Conservation (phyloP, 495 filamentous ascomycete species). For the Lasiosphaeria miniovina region DNA sequence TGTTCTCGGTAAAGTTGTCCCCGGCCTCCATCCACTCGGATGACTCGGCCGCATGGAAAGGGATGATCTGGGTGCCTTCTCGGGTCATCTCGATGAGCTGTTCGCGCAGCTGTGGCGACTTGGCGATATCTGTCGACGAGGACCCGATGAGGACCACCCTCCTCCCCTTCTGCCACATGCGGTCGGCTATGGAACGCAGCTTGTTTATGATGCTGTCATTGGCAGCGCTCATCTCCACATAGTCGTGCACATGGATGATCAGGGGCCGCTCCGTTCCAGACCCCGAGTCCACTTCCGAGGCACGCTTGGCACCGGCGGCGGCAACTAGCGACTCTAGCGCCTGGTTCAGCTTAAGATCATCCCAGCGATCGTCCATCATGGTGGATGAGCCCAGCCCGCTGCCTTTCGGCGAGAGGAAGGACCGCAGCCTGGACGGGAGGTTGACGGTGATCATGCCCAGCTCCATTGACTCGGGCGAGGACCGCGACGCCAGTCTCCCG, state of each 20-base stretch:
- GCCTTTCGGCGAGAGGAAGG: slow-evolving; percentile 17
- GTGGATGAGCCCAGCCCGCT: background rate
- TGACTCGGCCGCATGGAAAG: slow-evolving; percentile 23
- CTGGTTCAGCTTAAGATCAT: slow-evolving; percentile 41
- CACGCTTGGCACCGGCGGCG: slow-evolving; percentile 28
- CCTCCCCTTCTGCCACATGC: slow-evolving; percentile 63
- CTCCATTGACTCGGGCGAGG: slow-evolving; percentile 13
- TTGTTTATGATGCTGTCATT: slow-evolving; percentile 59
- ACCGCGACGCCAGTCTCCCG: slow-evolving; percentile 27
- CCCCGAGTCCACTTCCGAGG: background rate
- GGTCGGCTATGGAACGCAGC: slow-evolving; percentile 67
- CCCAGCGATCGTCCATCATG: slow-evolving; percentile 35
- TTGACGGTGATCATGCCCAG: slow-evolving; percentile 21
- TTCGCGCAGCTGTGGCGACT: slow-evolving; percentile 29
- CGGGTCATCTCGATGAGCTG: slow-evolving; percentile 32
- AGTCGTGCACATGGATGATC: slow-evolving; percentile 80
- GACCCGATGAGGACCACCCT: slow-evolving; percentile 74
- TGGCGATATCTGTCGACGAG: slow-evolving; percentile 40
- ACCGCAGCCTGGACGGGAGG: slow-evolving; percentile 25
- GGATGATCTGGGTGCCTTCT: slow-evolving; percentile 29
- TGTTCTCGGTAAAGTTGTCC: slow-evolving; percentile 39
- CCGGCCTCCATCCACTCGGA: slow-evolving; percentile 17
- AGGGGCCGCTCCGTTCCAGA: slow-evolving; percentile 24
- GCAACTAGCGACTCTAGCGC: slow-evolving; percentile 39
- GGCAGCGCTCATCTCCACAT: slow-evolving; percentile 66